Conservation (phyloP, 2,329 filamentous ascomycete genomes). For the Aspergillus puulaauensis region DNA sequence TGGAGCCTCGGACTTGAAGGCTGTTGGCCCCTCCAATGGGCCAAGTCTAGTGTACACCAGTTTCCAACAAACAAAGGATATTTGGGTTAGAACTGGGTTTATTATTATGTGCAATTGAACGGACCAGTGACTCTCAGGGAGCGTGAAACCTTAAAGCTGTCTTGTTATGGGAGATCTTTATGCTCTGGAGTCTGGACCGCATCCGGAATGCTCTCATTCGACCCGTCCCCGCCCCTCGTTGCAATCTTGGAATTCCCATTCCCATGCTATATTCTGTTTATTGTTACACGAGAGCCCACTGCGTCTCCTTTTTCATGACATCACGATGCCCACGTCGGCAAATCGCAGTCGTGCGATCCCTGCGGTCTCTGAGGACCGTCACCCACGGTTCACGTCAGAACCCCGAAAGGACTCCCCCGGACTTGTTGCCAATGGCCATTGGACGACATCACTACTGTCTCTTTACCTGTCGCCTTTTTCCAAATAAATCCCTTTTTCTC, state of each 20-base stretch:
- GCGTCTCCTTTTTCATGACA: conserved; percentile 1
- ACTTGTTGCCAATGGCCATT: background rate
- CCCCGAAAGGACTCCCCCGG: background rate
- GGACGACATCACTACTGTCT: background rate
- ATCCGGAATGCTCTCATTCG: background rate
- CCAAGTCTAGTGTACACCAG: too few species aligned
- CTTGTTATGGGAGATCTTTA: background rate
- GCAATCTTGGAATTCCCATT: background rate
- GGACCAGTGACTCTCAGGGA: background rate
- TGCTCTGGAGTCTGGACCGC: background rate
- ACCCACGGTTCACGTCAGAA: background rate
- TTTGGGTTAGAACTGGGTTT: background rate
- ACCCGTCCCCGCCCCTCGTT: background rate
- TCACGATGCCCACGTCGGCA: conserved; percentile 4
- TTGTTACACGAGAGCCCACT: background rate
- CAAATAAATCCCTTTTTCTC: background rate
- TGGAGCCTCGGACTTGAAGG: background rate
- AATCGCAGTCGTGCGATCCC: conserved; percentile 1
- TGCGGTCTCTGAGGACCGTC: background rate
- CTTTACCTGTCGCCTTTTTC: too few species aligned
- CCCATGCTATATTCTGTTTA: background rate
- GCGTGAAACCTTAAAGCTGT: background rate
- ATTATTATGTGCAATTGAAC: background rate
- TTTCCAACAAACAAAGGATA: background rate
- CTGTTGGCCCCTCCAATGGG: background rate